A percentile compares a stretch with the other conserved stretches of the same genome.
Evolutionary conservation across 257 asterid genomes (phyloP).

Genomic region (Solanum clarkiae): DNA sequence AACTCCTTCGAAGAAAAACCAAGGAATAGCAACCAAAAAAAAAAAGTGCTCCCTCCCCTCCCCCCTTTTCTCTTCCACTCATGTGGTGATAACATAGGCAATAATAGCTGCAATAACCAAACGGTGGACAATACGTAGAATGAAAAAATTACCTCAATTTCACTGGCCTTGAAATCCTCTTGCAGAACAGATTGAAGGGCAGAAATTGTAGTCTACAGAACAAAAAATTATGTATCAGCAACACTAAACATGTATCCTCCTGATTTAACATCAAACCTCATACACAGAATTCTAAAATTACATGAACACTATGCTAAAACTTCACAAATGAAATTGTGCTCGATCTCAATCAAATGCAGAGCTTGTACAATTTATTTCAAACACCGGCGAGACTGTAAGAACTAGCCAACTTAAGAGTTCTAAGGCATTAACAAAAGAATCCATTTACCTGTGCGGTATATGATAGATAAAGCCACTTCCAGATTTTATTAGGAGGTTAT

Average conservation of each 20-base stretch:
- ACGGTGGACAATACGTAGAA: background rate
- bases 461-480: background rate
- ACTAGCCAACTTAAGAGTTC: background rate
- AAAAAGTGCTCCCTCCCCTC: background rate
- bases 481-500: background rate
- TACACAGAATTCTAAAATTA: background rate
- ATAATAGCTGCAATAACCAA: background rate
- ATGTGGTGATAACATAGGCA: background rate
- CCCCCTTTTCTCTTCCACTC: background rate
- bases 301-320: background rate
- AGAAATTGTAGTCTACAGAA: slow-evolving; percentile 71
- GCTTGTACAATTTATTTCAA: background rate
- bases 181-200: slow-evolving; percentile 96
- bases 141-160: slow-evolving; percentile 64
- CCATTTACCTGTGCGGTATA: background rate
- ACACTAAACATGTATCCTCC: background rate
- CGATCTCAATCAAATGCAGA: background rate
- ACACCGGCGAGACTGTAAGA: background rate
- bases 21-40: background rate
- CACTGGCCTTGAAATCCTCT: slow-evolving; percentile 97
- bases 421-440: background rate
- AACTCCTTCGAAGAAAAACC: background rate
- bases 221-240: background rate
- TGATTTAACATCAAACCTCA: background rate
- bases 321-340: background rate